Evolutionary conservation across 208 protist genomes (phyloP).

Genomic region (Willaertia magna): DNA sequence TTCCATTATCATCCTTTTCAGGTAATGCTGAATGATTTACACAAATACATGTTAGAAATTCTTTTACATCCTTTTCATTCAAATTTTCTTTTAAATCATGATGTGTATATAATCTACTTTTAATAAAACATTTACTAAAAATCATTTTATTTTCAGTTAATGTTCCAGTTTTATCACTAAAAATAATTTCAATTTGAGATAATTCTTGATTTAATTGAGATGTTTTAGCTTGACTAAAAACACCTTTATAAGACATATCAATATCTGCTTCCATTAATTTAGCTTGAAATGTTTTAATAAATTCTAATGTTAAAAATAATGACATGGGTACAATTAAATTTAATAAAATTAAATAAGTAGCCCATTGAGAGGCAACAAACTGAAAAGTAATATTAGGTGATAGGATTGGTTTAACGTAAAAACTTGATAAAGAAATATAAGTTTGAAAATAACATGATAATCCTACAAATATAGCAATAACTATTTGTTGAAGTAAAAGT

Average conservation of each 20-base stretch:
- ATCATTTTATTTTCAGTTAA: slow-evolving; percentile 77
- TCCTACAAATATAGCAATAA: slow-evolving; percentile 3
- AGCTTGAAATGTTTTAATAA: slow-evolving; percentile 7
- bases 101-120: neutral
- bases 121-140: slow-evolving; percentile 53
- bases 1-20: neutral
- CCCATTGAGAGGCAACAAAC: neutral
- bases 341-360: slow-evolving; percentile 16
- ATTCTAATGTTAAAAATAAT: slow-evolving; percentile 5
- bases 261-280: neutral
- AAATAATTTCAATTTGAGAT: slow-evolving; percentile 63
- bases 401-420: neutral
- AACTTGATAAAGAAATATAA: neutral
- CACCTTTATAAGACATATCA: neutral
- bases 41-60: slow-evolving; percentile 47
- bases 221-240: neutral
- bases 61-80: slow-evolving; percentile 15
- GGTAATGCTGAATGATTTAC: slow-evolving; percentile 63
- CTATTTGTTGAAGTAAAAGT: neutral
- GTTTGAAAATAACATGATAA: slow-evolving; percentile 4
- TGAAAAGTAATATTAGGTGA: neutral
- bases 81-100: neutral
- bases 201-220: slow-evolving; percentile 20
- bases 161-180: slow-evolving; percentile 76
- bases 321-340: slow-evolving; percentile 15